Evolutionary conservation across 2,329 filamentous ascomycete genomes (phyloP).

Genomic region (Talaromyces albobiverticillius): DNA sequence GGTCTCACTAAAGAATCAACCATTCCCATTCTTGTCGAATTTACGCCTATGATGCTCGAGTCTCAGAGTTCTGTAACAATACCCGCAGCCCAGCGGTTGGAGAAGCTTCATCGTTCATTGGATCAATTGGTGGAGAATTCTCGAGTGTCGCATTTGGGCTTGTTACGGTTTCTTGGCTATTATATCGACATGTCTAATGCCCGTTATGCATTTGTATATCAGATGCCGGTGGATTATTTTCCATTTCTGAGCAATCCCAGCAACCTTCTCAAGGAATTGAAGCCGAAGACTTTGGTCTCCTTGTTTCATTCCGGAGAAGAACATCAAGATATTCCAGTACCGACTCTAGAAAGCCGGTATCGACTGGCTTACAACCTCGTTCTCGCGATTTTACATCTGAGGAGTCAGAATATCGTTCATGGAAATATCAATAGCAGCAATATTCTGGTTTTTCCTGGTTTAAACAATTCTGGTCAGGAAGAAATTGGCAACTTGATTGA

Average conservation of each 20-base stretch:
- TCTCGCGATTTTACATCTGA: conserved; percentile 55
- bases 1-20: conserved; percentile 31
- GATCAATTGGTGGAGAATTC: conserved; percentile 42
- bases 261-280: conserved; percentile 34
- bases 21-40: conserved; percentile 42
- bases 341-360: conserved; percentile 62
- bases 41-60: conserved; percentile 39
- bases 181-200: conserved; percentile 56
- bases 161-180: conserved; percentile 49
- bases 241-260: conserved; percentile 40
- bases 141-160: conserved; percentile 38
- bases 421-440: conserved; percentile 65
- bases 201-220: conserved; percentile 60
- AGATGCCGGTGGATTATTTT: conserved; percentile 52
- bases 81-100: conserved; percentile 30
- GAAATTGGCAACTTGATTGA: conserved; percentile 33
- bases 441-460: conserved; percentile 54
- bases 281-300: conserved; percentile 41
- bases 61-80: conserved; percentile 27
- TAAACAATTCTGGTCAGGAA: conserved; percentile 30
- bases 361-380: conserved; percentile 59
- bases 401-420: conserved; percentile 57
- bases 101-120: conserved; percentile 36
- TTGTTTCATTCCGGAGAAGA: conserved; percentile 42
- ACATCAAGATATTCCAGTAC: conserved; percentile 40